Base-by-base conservation (phyloP, 2,329 filamentous ascomycete species). In the Fusarium albidum region DNA sequence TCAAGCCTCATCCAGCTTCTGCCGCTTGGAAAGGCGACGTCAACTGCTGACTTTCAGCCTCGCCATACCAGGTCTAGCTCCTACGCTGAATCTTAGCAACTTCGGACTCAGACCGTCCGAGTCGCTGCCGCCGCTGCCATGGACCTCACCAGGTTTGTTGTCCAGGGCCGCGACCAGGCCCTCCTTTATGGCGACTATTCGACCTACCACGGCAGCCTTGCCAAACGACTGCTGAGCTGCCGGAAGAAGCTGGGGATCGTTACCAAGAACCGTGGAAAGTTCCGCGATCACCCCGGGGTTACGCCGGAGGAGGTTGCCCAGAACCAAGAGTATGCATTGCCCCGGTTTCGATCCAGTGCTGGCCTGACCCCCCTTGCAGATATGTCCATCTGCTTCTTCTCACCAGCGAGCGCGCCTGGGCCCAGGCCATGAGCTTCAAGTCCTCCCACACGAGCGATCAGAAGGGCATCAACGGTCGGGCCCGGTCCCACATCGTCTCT, bases 371-470 rank as follows among this genome's bases (percentile, higher is more conserved):
- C 18, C 27, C 3, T 25, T 21, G 31, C 65, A 96, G 91, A 73
- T 91, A 87, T 75, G 84, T 88, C 41, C 82, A 89, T 63, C 80
- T 97, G n/a, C 80, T 94, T 27, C 82, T 99, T 50, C 85, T 97
- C 68, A 90, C 87, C 32, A 87, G 93, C 55, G 95, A 99, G 77
- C 85, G 95, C 60, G 91, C 93, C 44, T 98, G 92, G 91, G 94
- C 95, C 31, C 89, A 96, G 73, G 94, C 93, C 52, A 96, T 98
- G 92, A 87, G 90, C 70, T 92, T 97, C 82, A 97, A 96, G 75
- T 84, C 91, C 5, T 79, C 85, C 15, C 91, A 96, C 71, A 85
- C 90, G 32, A 83, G 90, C 65, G 91, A 95, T 65, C 86, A 88
- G 55, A 90, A 91, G 72, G 88, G 87, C 41, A 89, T 96, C 59